Conservation (phyloP, 176 grass and related monocot genomes). For the Saccharum officinarum region DNA sequence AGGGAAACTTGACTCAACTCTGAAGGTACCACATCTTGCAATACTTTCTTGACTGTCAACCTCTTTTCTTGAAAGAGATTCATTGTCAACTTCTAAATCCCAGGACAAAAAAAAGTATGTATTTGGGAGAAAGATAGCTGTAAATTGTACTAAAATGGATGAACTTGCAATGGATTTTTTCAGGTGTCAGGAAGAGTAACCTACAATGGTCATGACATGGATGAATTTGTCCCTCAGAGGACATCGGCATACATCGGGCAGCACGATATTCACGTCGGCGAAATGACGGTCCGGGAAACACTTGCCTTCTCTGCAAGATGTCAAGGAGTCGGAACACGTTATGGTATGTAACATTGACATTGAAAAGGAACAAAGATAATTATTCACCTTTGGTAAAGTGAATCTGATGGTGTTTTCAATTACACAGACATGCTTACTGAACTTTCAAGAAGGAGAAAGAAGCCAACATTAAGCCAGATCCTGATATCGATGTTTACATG, state of each 20-base stretch:
- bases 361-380: not conserved
- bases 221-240: slow-evolving; percentile 89
- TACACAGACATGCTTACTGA: slow-evolving; percentile 84
- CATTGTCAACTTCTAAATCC: not conserved
- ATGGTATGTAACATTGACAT: slow-evolving; percentile 45
- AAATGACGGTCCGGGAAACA: slow-evolving; percentile 94
- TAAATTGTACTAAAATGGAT: not conserved
- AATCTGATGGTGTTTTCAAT: slow-evolving; percentile 26
- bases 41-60: not conserved
- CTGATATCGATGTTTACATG: slow-evolving; percentile 93
- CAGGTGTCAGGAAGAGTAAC: slow-evolving; percentile 77
- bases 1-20: slow-evolving; percentile 79
- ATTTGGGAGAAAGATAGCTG: not conserved
- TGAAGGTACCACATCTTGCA: slow-evolving; percentile 56
- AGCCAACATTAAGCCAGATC: slow-evolving; percentile 88
- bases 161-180: slow-evolving; percentile 16
- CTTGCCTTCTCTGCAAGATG: slow-evolving; percentile 80
- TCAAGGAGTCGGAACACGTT: slow-evolving; percentile 94
- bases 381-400: not conserved
- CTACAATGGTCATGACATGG: slow-evolving; percentile 91
- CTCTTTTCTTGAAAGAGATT: too few relatives aligned
- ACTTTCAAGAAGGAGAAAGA: slow-evolving; percentile 93
- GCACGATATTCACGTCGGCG: slow-evolving; percentile 81
- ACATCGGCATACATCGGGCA: slow-evolving; percentile 89
- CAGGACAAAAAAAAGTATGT: not conserved